phyloP scores from a whole-genome alignment of 495 filamentous ascomycete genomes.

The Lasiosphaeriaceae sp. region DNA sequence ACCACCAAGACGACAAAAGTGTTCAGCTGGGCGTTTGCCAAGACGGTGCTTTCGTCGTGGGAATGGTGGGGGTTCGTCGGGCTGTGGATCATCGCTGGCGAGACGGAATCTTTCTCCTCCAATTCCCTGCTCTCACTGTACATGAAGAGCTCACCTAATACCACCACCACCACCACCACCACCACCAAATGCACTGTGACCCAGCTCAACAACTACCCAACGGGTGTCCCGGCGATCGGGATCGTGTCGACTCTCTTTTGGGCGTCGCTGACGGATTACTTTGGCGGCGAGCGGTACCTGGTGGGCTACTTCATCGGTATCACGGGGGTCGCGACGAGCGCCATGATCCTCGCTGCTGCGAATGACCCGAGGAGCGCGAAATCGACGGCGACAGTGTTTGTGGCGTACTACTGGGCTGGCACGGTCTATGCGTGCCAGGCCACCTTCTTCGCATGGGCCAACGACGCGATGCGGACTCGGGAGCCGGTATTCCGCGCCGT shows the following conservation, averaged over 20 bases:
- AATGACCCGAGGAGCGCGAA: constrained; percentile 21
- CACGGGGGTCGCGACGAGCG: constrained; percentile 43
- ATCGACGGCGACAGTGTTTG: constrained; percentile 36
- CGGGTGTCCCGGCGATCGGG: constrained; percentile 48
- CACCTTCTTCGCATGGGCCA: constrained; percentile 60
- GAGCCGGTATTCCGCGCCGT: constrained; percentile 44
- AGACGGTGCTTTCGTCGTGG: constrained; percentile 36
- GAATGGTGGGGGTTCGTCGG: constrained; percentile 51
- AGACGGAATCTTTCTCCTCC: constrained; percentile 50
- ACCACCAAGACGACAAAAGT: not conserved
- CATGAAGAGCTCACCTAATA: constrained; percentile 35
- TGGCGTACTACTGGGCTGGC: constrained; percentile 53
- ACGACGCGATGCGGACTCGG: constrained; percentile 50
- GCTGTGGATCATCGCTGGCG: constrained; percentile 49
- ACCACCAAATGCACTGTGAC: constrained; percentile 36
- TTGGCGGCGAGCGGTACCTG: constrained; percentile 45
- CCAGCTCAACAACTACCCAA: constrained; percentile 50
- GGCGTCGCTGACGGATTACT: constrained; percentile 51
- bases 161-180: too few species aligned
- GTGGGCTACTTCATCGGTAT: constrained; percentile 54
- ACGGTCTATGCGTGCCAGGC: constrained; percentile 57
- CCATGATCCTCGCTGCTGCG: constrained; percentile 45
- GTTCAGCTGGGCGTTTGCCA: constrained; percentile 2
- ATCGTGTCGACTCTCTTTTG: constrained; percentile 54
- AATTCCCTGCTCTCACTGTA: constrained; percentile 46